phyloP scores from a whole-genome alignment of 352 stramenopile genomes.

The Albugo laibachii region DNA sequence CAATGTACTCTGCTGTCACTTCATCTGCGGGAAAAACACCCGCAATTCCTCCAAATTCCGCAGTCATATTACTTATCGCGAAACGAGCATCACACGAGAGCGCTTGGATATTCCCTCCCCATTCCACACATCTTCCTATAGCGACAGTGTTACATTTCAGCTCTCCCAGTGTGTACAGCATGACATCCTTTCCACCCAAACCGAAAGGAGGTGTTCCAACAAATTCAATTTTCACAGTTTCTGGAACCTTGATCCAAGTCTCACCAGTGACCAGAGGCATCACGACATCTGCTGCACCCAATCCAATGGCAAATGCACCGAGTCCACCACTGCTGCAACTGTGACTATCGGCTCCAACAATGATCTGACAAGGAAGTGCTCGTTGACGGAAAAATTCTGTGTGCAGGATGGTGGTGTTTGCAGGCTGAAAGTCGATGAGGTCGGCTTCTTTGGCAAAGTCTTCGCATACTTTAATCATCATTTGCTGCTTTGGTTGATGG shows the following conservation, averaged over 20 bases:
- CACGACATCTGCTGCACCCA: conserved; percentile 60
- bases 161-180: conserved; percentile 66
- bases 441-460: conserved; percentile 64
- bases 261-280: conserved; percentile 73
- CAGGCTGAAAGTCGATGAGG: conserved; percentile 65
- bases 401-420: conserved; percentile 76
- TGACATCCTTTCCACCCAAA: conserved; percentile 75
- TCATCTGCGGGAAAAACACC: conserved; percentile 65
- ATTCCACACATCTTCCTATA: conserved; percentile 57
- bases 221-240: conserved; percentile 76
- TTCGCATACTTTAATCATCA: conserved; percentile 74
- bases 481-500: conserved; percentile 58
- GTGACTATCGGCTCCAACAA: conserved; percentile 65
- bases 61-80: conserved; percentile 72
- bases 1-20: conserved; percentile 60
- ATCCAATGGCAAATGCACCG: conserved; percentile 54
- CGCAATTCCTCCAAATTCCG: conserved; percentile 70
- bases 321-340: conserved; percentile 56
- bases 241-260: conserved; percentile 76
- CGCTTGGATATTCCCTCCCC: conserved; percentile 52
- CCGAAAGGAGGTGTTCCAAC: conserved; percentile 36
- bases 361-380: conserved; percentile 64
- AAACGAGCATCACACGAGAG: conserved; percentile 69
- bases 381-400: conserved; percentile 76
- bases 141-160: conserved; percentile 78